Base-by-base conservation (phyloP, 805 yeast genomes). In the Komagataella mondaviorum region DNA sequence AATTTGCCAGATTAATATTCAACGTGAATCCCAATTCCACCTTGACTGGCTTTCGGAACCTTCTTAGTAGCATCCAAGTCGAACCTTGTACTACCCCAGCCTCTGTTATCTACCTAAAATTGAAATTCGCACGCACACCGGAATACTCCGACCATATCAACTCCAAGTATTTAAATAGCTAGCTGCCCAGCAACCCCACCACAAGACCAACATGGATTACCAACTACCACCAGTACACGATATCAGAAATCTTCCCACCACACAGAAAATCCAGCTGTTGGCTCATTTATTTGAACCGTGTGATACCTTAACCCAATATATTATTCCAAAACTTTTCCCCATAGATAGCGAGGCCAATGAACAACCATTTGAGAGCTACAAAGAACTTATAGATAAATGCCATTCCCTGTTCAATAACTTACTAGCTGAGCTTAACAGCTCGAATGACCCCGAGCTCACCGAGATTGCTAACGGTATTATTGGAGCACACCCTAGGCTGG, bases 401-500 rank as follows among this genome's bases (percentile, higher is more conserved):
- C 20, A 50, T 17, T 18, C 23, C 8, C 39, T 30, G 5, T 30
- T 30, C 14, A 30, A 10, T 30, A 30, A 14, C n/a, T 30, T 30
- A 30, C 39, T 30, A 30, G 14, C 5, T 30, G 12, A 30, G 39
- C 16, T 49, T 17, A 20, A 17, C 24, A 18, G 22, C 30, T n/a
- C 49, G 6, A 18, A 46, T 30, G 43, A 45, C 6, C 16, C 51
- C 12, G 24, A 16, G 23, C 17, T 23, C 10, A 22, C 23, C 14
- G 46, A 30, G n/a, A 30, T 30, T 30, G 39, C 39, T 4, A 30
- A 30, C 47, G 67, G 74, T 45, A 88, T 90, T 52, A 79, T 90
- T n/a, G 82, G 87, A 1, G 96, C 96, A 0, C 97, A 89, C 66
- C 97, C 97, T 16, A 71, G 96, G 52, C 69, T 89, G 16, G 97